Evolutionary conservation across 495 filamentous ascomycete genomes (phyloP).

Genomic region (Umbilicaria muhlenbergii): DNA sequence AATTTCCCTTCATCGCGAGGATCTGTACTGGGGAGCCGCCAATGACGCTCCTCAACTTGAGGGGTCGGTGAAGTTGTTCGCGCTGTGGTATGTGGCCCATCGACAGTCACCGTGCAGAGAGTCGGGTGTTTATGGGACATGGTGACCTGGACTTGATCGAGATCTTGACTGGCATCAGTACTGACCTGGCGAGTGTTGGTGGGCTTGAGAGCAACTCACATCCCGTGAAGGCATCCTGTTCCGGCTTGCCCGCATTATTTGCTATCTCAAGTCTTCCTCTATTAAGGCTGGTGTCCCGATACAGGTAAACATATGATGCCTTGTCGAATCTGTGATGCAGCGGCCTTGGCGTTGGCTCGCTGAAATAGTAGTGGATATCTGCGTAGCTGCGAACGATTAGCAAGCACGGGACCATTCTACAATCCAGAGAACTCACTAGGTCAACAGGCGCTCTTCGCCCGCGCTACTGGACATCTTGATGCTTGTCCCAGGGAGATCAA

Average conservation of each 20-base stretch:
- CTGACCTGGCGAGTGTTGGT: too few species aligned
- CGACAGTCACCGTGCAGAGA: constrained; percentile 59
- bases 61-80: constrained; percentile 15
- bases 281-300: constrained; percentile 52
- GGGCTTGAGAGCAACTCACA: constrained; percentile 31
- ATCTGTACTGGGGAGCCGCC: constrained; percentile 64
- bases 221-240: constrained; percentile 81
- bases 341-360: constrained; percentile 50
- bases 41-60: constrained; percentile 32
- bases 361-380: constrained; percentile 83
- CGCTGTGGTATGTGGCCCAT: constrained; percentile 27
- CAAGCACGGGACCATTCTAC: constrained; percentile 7
- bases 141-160: constrained; percentile 46
- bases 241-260: constrained; percentile 70
- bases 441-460: constrained; percentile 65
- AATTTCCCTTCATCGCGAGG: constrained; percentile 52
- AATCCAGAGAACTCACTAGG: constrained; percentile 45
- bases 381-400: constrained; percentile 44
- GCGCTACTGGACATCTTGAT: constrained; percentile 53
- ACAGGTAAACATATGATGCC: constrained; percentile 76
- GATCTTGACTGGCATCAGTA: constrained; percentile 22
- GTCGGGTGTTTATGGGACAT: constrained; percentile 70
- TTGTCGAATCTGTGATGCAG: constrained; percentile 80
- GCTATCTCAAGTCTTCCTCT: constrained; percentile 69
- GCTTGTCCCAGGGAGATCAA: too few species aligned